phyloP scores from a whole-genome alignment of 116 monocot species.

The Papilionanthe hybrid region DNA sequence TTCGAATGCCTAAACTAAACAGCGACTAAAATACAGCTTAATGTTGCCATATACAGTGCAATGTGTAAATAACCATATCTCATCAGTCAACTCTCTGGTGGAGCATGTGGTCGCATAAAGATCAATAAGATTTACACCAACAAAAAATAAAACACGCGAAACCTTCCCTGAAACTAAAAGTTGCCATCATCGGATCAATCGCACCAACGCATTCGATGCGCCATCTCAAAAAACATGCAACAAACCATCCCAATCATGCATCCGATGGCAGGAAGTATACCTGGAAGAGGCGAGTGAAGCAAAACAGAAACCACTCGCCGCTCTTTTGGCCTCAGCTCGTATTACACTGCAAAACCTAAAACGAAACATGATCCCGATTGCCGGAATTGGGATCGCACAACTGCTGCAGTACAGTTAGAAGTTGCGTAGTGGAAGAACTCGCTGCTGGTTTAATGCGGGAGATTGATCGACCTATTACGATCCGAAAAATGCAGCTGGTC shows the following conservation, averaged over 20 bases:
- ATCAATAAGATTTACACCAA: neutral
- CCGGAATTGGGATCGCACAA: neutral
- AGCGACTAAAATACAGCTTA: neutral
- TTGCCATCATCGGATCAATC: neutral
- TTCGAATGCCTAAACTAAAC: neutral
- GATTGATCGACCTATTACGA: too few relatives aligned
- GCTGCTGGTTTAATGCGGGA: too few relatives aligned
- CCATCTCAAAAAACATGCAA: neutral
- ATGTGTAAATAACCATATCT: neutral
- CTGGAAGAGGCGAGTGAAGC: neutral
- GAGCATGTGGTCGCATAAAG: neutral
- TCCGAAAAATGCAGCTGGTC: too few relatives aligned
- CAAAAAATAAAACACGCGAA: neutral
- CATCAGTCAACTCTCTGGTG: neutral
- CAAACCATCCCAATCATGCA: neutral
- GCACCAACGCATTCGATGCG: neutral
- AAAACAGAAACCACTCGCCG: neutral
- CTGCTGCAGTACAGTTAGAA: too few relatives aligned
- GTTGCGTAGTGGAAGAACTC: too few relatives aligned
- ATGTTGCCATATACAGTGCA: neutral
- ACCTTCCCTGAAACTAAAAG: neutral
- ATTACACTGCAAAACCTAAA: neutral
- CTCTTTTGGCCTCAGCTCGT: neutral
- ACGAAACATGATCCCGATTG: constrained; percentile 1
- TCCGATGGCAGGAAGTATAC: neutral